phyloP scores from a whole-genome alignment of 257 asterid species.

The Lavandula angustifolia region DNA sequence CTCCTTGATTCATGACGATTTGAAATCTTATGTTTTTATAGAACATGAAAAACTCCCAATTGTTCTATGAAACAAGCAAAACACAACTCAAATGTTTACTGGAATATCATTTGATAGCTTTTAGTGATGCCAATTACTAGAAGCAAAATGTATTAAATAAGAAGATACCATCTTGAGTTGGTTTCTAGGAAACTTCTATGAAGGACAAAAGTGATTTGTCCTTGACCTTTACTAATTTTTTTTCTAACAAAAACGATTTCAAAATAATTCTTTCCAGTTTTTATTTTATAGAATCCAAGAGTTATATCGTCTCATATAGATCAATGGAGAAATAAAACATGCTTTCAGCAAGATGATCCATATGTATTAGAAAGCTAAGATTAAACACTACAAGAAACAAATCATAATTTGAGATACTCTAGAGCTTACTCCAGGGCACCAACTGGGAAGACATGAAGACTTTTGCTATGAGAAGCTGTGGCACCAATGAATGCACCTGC shows the following conservation, averaged over 20 bases:
- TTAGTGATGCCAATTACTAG: too few species aligned
- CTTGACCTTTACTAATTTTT: neutral
- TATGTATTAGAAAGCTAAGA: neutral
- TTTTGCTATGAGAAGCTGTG: conserved; percentile 66
- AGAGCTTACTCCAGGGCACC: conserved; percentile 81
- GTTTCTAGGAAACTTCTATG: neutral
- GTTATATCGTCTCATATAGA: neutral
- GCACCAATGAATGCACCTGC: conserved; percentile 93
- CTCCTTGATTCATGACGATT: too few species aligned
- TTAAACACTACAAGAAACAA: neutral
- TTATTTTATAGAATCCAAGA: neutral
- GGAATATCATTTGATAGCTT: too few species aligned
- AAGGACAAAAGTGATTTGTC: neutral
- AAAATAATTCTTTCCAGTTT: conserved; percentile 2
- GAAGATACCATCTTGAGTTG: too few species aligned
- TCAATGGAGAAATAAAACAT: neutral
- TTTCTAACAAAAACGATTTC: neutral
- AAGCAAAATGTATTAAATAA: too few species aligned
- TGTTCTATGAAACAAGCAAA: too few species aligned
- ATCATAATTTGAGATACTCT: neutral
- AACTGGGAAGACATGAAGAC: conserved; percentile 83
- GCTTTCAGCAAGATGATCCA: neutral
- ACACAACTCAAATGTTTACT: too few species aligned
- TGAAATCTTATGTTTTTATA: too few species aligned
- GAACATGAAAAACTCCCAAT: too few species aligned